Base-by-base conservation (phyloP, 768 basidiomycete genomes). In the Epithele typhae region DNA sequence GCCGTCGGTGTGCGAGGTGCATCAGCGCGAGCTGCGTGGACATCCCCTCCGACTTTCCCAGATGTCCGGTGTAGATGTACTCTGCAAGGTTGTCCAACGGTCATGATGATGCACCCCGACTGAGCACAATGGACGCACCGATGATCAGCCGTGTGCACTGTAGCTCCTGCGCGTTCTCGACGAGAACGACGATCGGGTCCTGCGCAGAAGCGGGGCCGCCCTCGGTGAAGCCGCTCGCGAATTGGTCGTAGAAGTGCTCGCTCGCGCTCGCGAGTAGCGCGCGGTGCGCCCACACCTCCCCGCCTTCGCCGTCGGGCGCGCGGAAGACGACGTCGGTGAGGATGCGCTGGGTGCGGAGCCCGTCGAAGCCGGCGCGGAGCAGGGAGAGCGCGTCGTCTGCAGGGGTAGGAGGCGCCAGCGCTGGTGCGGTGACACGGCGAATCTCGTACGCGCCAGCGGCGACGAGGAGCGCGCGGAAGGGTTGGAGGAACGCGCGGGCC, bases 311-410 rank as follows among this genome's bases (percentile, higher is more conserved):
- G 8, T 7, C 7, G 8, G 27, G 27, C 7, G 27, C 27, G 27
- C 27, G 27, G 42, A 78, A 70, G 4, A 54, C 40, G 19, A 73
- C 64, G 52, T 76, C 74, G 0, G 65, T 68, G 14, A 74, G 58
- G 15, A 49, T 40, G 4, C 61, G 53, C 10, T 57, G 48, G 25
- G 46, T 43, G 9, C 76, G 61, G 53, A 74, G 64, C 19, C 56
- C 50, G 15, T 68, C 52, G 53, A 74, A 74, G 3, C 48, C 49
- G 0, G 46, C 48, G 22, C 67, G 63, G 11, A 61, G 53, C 10
- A 37, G 18, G 1, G 41, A 19, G 12, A 60, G 38, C 39, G 59
- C 23, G 46, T 38, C 43, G n/a, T 41, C 25, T 30, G 18, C 33
- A 9, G 30, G 18, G 37, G 5, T 43, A 46, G 23, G 27, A 46